Conservation (phyloP, 2,329 filamentous ascomycete genomes). For the Colletotrichum spaethianum region DNA sequence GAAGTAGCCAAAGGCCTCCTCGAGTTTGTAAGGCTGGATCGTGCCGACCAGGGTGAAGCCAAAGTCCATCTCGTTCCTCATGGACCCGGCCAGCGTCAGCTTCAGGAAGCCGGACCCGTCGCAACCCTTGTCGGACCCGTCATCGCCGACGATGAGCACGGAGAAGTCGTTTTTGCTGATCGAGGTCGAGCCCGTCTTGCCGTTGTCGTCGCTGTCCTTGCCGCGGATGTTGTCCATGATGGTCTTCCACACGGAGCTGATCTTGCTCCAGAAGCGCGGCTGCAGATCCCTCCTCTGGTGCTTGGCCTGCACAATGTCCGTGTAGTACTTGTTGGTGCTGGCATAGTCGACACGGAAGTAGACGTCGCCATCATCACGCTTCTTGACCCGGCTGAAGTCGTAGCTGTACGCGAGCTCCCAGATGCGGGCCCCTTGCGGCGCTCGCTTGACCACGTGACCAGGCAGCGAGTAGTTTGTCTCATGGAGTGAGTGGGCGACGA, state of each 20-base stretch:
- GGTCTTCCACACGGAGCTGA: conserved; percentile 12
- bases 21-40: not conserved
- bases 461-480: not conserved
- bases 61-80: not conserved
- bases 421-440: not conserved
- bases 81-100: conserved; percentile 2
- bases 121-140: not conserved
- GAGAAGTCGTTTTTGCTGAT: not conserved
- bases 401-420: conserved; percentile 13
- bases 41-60: conserved; percentile 4
- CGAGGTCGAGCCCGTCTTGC: not conserved
- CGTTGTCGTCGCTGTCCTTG: conserved; percentile 5
- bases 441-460: not conserved
- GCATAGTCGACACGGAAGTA: conserved; percentile 13
- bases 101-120: conserved; percentile 11
- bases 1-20: conserved; percentile 14
- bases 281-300: conserved; percentile 3
- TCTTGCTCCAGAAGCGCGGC: conserved; percentile 15
- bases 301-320: not conserved
- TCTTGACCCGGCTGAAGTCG: conserved; percentile 7
- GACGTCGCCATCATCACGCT: not conserved
- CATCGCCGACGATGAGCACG: not conserved
- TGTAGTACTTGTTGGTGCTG: conserved; percentile 9
- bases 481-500: not conserved
- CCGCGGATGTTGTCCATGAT: conserved; percentile 4